Percentiles rank a stretch among this genome's conserved stretches.
Evolutionary conservation across 306 rosid genomes (phyloP).

Genomic region (Arachis hypogaea): DNA sequence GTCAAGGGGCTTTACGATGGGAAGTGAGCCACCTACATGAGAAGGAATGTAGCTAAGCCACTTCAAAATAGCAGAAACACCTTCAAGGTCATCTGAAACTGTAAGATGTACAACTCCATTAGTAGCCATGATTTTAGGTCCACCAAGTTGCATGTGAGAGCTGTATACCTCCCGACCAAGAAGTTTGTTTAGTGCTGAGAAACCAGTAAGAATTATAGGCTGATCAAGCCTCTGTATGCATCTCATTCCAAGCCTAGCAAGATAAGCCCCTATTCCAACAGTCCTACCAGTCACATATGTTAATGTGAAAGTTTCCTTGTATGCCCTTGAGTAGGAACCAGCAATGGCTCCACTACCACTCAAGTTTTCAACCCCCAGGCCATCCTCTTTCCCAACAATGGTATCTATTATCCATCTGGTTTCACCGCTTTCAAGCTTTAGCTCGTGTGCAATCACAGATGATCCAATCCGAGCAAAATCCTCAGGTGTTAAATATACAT

Average conservation of each 20-base stretch:
- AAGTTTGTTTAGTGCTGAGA: slow-evolving; percentile 94
- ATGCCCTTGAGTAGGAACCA: slow-evolving; percentile 93
- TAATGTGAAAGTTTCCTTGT: slow-evolving; percentile 87
- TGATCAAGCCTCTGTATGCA: slow-evolving; percentile 99
- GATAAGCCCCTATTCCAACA: slow-evolving; percentile 98
- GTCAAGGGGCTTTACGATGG: slow-evolving; percentile 76
- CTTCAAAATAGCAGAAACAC: slow-evolving; percentile 87
- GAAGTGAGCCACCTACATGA: slow-evolving; percentile 80
- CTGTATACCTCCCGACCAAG: slow-evolving; percentile 99
- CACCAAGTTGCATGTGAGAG: slow-evolving; percentile 99
- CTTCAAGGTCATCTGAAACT: slow-evolving; percentile 94
- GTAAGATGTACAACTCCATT: slow-evolving; percentile 99
- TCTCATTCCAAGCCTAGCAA: slow-evolving; percentile 99
- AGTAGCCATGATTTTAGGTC: slow-evolving; percentile 98
- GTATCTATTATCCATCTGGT: slow-evolving; percentile 95
- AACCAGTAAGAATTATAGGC: slow-evolving; percentile 95
- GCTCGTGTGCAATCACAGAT: slow-evolving; percentile 81
- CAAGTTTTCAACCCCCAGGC: slow-evolving; percentile 94
- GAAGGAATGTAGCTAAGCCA: slow-evolving; percentile 98
- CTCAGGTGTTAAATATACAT: slow-evolving; percentile 80
- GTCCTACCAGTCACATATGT: slow-evolving; percentile 98
- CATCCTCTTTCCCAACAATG: slow-evolving; percentile 95
- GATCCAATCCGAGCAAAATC: slow-evolving; percentile 85
- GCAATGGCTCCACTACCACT: slow-evolving; percentile 98
- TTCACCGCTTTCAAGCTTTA: slow-evolving; percentile 79